Conservation (phyloP, 495 filamentous ascomycete genomes). For the Astrocystis sublimbata region DNA sequence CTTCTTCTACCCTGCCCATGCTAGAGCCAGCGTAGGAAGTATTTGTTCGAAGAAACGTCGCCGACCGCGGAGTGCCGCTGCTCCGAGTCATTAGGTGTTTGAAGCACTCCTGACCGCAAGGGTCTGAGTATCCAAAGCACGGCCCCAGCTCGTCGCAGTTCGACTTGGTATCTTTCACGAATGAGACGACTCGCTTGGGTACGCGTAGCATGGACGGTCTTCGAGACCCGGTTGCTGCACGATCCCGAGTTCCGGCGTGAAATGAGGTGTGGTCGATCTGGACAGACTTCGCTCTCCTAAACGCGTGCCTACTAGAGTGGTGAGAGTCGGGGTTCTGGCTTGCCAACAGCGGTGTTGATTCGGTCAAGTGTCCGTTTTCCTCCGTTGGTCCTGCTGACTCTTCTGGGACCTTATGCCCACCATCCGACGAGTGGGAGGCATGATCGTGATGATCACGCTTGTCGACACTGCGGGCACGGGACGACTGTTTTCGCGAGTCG, state of each 20-base stretch:
- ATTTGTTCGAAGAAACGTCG: conserved; percentile 30
- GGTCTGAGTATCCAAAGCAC: conserved; percentile 82
- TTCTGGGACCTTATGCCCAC: conserved; percentile 10
- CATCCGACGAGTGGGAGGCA: not conserved
- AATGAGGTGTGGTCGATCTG: conserved; percentile 15
- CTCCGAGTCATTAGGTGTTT: conserved; percentile 47
- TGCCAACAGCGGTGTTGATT: conserved; percentile 40
- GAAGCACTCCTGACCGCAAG: conserved; percentile 81
- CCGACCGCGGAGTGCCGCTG: conserved; percentile 24
- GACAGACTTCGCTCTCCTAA: conserved; percentile 27
- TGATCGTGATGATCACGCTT: not conserved
- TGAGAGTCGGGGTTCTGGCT: conserved; percentile 19
- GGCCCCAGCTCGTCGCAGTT: conserved; percentile 73
- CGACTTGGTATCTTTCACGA: conserved; percentile 67
- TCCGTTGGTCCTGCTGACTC: conserved; percentile 1
- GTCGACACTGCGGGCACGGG: conserved; percentile 25
- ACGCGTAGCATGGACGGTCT: conserved; percentile 49
- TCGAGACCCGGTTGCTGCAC: conserved; percentile 30
- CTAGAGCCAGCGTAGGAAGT: conserved; percentile 19
- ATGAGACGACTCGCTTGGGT: conserved; percentile 57
- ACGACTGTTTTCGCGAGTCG: conserved; percentile 31
- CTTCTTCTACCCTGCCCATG: conserved; percentile 32
- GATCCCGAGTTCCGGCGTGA: conserved; percentile 13
- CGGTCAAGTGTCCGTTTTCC: conserved; percentile 31
- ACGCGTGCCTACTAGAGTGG: not conserved